These are phyloP conservation scores for Hypoxylon sp. DNA, from an alignment of 2,329 filamentous ascomycete species.

Conservation along the genomic window DNA sequence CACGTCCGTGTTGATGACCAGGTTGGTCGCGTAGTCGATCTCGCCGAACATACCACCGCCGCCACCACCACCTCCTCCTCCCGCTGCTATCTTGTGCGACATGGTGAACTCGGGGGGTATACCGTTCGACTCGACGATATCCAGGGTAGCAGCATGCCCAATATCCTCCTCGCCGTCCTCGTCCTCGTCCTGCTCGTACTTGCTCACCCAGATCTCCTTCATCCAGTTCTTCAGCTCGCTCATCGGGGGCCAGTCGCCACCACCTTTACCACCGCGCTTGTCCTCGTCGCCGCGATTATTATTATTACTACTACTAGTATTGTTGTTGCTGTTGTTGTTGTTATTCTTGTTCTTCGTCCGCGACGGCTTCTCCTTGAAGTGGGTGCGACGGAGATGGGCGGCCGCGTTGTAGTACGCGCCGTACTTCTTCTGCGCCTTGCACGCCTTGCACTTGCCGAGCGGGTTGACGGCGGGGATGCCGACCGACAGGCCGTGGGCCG, in stretches of 20 bases:
- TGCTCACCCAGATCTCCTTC: constrained; percentile 58
- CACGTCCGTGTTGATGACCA: constrained; percentile 36
- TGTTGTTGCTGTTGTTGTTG: too few relatives aligned
- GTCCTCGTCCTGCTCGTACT: constrained; percentile 45
- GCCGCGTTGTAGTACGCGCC: constrained; percentile 95
- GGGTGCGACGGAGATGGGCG: constrained; percentile 85
- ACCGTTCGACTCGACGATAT: constrained; percentile 38
- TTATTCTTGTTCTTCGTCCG: constrained; percentile 55
- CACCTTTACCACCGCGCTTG: constrained; percentile 63
- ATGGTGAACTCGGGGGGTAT: constrained; percentile 33
- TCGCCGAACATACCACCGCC: constrained; percentile 28
- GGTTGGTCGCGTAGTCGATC: constrained; percentile 37
- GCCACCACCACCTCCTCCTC: too few relatives aligned
- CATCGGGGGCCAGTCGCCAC: constrained; percentile 65
- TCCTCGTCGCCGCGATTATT: constrained; percentile 51
- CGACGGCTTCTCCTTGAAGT: constrained; percentile 75
- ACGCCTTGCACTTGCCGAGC: constrained; percentile 84
- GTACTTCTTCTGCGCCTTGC: constrained; percentile 79
- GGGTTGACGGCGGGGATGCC: constrained; percentile 66
- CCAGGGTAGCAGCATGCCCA: constrained; percentile 45
- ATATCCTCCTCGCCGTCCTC: constrained; percentile 53
- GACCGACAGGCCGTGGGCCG: constrained; percentile 49
- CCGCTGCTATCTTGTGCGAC: constrained; percentile 22
- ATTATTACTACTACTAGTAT: constrained; percentile 50
- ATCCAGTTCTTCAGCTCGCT: constrained; percentile 68